A percentile compares a stretch with the other conserved stretches of the same genome.
These are phyloP conservation scores for Polytolypa hystricis DNA, from an alignment of 2,329 filamentous ascomycete species.

Conservation along the genomic window DNA sequence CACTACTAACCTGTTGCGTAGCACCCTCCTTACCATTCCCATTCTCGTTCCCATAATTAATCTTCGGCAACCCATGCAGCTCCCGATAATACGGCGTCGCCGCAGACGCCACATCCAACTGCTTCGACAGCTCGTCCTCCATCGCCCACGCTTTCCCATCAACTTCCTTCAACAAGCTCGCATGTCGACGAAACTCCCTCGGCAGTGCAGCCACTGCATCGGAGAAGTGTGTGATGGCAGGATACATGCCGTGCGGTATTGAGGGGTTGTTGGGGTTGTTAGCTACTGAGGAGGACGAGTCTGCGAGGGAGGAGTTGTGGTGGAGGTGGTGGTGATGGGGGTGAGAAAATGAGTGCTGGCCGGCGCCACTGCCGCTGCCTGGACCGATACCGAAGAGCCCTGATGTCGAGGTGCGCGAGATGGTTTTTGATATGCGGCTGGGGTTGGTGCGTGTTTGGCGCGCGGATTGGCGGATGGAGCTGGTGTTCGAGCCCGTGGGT, in stretches of 20 bases:
- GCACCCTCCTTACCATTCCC: slow-evolving; percentile 19
- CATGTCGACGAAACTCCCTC: slow-evolving; percentile 89
- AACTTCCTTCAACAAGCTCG: slow-evolving; percentile 91
- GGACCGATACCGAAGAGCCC: slow-evolving; percentile 1
- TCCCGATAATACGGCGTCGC: slow-evolving; percentile 20
- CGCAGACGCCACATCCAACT: slow-evolving; percentile 43
- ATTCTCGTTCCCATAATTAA: slow-evolving; percentile 23
- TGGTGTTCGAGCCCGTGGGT: slow-evolving; percentile 17
- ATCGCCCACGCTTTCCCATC: slow-evolving; percentile 91
- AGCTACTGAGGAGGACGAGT: slow-evolving; percentile 7
- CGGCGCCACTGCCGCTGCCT: neutral
- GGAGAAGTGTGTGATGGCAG: slow-evolving; percentile 65
- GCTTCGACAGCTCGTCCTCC: slow-evolving; percentile 67
- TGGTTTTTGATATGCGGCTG: slow-evolving; percentile 37
- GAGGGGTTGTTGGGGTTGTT: slow-evolving; percentile 9
- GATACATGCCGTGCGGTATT: slow-evolving; percentile 45
- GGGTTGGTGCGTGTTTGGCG: slow-evolving; percentile 41
- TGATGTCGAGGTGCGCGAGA: slow-evolving; percentile 29
- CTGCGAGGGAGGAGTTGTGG: neutral
- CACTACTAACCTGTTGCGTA: neutral
- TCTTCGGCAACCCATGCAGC: slow-evolving; percentile 2
- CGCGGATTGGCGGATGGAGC: slow-evolving; percentile 25
- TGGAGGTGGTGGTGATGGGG: slow-evolving; percentile 13
- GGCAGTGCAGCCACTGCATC: slow-evolving; percentile 87
- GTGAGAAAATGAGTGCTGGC: too few species aligned